These are phyloP conservation scores for Hypoxylon sp. DNA, from an alignment of 2,329 filamentous ascomycete genomes.

Conservation along the genomic window DNA sequence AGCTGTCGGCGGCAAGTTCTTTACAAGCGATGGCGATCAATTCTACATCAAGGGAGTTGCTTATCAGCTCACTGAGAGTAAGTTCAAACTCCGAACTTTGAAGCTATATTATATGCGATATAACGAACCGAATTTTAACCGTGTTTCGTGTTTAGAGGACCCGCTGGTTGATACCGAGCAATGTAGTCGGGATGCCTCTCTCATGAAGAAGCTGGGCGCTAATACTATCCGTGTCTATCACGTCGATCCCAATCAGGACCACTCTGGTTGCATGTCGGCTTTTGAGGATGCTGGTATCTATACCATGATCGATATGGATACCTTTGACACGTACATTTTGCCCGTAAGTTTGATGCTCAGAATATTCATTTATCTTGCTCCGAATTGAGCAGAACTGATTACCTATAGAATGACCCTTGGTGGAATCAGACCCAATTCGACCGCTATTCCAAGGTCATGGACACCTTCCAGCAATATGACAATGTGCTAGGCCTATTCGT, in stretches of 20 bases:
- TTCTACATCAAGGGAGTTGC: slow-evolving; percentile 90
- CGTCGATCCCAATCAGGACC: slow-evolving; percentile 79
- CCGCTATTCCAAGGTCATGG: slow-evolving; percentile 79
- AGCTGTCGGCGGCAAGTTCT: slow-evolving; percentile 84
- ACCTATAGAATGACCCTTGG: slow-evolving; percentile 67
- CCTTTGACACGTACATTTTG: slow-evolving; percentile 77
- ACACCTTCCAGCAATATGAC: slow-evolving; percentile 81
- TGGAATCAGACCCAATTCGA: slow-evolving; percentile 83
- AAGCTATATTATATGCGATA: background rate
- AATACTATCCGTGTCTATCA: slow-evolving; percentile 93
- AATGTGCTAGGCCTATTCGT: slow-evolving; percentile 89
- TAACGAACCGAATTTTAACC: slow-evolving; percentile 17
- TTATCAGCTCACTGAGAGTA: slow-evolving; percentile 71
- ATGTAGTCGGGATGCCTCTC: slow-evolving; percentile 79
- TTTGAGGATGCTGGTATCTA: slow-evolving; percentile 88
- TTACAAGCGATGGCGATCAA: slow-evolving; percentile 82
- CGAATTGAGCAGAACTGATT: slow-evolving; percentile 19
- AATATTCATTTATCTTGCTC: background rate
- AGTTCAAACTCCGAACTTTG: slow-evolving; percentile 37
- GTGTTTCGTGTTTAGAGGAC: slow-evolving; percentile 65
- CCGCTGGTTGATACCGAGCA: slow-evolving; percentile 82
- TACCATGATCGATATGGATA: slow-evolving; percentile 85
- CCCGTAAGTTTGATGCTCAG: slow-evolving; percentile 61
- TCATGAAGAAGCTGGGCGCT: slow-evolving; percentile 85
- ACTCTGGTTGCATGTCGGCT: slow-evolving; percentile 84